A percentile compares a stretch with the other conserved stretches of the same genome.
Evolutionary conservation across 225 moss, liverwort and hornwort genomes (phyloP).

Genomic region (Antitrichia curtipendula): DNA sequence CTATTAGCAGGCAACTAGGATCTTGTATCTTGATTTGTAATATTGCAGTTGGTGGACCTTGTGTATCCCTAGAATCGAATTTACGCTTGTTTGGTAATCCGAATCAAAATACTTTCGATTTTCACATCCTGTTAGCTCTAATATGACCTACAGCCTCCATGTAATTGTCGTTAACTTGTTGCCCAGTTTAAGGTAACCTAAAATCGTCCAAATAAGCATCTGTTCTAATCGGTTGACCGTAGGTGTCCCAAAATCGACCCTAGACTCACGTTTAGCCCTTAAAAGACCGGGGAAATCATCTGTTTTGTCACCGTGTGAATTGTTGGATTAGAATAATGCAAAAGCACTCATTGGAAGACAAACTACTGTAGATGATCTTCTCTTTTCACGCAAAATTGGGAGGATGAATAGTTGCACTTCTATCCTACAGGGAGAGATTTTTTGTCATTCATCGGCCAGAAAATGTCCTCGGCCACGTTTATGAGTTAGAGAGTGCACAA

Average conservation of each 20-base stretch:
- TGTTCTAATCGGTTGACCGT: not conserved
- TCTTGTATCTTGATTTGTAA: not conserved
- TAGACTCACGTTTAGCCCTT: not conserved
- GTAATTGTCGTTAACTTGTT: not conserved
- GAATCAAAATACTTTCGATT: not conserved
- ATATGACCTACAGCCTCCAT: not conserved
- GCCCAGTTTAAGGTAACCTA: not conserved
- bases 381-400: too few relatives aligned
- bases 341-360: too few relatives aligned
- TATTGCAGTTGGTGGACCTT: constrained; percentile 1
- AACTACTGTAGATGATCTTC: too few relatives aligned
- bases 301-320: too few relatives aligned
- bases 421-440: too few relatives aligned
- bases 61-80: not conserved
- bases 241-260: not conserved
- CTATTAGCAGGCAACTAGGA: constrained; percentile 3
- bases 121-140: not conserved
- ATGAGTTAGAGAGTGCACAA: not conserved
- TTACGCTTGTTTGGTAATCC: not conserved
- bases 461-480: too few relatives aligned
- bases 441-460: too few relatives aligned
- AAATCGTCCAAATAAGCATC: not conserved
- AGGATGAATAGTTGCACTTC: too few relatives aligned
- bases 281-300: too few relatives aligned
- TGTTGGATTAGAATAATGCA: too few relatives aligned